Evolutionary conservation across 2,329 filamentous ascomycete species (phyloP).

Genomic region (Calonectria crousiana): DNA sequence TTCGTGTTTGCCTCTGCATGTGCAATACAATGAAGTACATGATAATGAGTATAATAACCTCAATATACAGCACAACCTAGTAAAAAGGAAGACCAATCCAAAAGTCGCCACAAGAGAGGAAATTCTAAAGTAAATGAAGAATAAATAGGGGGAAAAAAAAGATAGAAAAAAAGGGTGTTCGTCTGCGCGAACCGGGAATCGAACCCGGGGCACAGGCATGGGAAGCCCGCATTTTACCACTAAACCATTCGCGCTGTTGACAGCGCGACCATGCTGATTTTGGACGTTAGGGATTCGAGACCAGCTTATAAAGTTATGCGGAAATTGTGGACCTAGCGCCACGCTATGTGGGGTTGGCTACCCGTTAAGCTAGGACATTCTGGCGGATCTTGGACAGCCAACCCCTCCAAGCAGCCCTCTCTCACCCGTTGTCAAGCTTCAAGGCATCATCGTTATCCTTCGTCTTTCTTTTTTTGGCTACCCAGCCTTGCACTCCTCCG

Average conservation of each 20-base stretch:
- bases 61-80: neutral
- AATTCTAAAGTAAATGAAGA: too few species aligned
- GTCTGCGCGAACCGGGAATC: conserved; percentile 50
- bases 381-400: neutral
- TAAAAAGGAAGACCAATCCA: neutral
- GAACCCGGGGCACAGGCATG: conserved; percentile 53
- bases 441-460: neutral
- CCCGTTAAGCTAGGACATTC: conserved; percentile 3
- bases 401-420: conserved; percentile 20
- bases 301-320: neutral
- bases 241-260: conserved; percentile 51
- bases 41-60: neutral
- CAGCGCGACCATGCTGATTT: conserved; percentile 25
- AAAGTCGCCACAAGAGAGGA: too few species aligned
- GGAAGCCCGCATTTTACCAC: conserved; percentile 55
- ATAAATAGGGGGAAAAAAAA: neutral
- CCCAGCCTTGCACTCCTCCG: neutral
- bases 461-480: neutral
- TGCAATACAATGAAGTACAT: neutral
- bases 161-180: neutral
- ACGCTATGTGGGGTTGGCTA: conserved; percentile 16
- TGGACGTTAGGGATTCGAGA: conserved; percentile 5
- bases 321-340: neutral
- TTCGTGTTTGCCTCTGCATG: neutral
- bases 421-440: conserved; percentile 11